Conservation (phyloP, 306 rosid genomes). For the Castanea mollissima region DNA sequence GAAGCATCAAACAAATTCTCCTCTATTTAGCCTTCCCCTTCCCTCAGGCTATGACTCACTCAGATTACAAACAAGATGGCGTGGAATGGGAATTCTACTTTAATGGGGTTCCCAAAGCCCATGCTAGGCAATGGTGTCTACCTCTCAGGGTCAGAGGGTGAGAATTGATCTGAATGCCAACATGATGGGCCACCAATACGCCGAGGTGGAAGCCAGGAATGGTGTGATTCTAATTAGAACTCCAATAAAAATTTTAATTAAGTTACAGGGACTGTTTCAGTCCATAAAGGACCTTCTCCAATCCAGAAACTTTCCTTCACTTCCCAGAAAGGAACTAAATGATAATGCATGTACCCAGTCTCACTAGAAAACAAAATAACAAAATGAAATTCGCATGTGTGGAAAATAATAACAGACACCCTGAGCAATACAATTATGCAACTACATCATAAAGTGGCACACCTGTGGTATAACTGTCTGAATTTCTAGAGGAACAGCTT, state of each 20-base stretch:
- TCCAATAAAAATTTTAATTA: neutral
- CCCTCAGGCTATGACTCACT: no score
- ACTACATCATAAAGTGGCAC: conserved; percentile 1
- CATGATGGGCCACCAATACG: neutral
- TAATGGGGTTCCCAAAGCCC: neutral
- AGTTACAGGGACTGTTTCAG: neutral
- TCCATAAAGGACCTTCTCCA: neutral
- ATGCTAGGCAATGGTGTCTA: neutral
- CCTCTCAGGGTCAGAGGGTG: neutral
- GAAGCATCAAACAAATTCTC: neutral
- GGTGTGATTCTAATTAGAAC: neutral
- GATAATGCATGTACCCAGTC: neutral
- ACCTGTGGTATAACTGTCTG: conserved; percentile 92
- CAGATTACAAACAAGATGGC: neutral
- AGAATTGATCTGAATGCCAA: conserved; percentile 1
- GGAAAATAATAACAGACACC: neutral
- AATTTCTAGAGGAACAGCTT: conserved; percentile 80
- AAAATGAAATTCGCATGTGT: neutral
- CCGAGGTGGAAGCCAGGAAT: neutral
- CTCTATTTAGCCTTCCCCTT: neutral
- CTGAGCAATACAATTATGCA: neutral
- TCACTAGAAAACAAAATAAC: neutral
- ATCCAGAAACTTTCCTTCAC: neutral
- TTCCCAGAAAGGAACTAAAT: neutral
- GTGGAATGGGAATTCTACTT: neutral